Base-by-base conservation (phyloP, 306 rosid genomes). In the Erythrophleum fordii region DNA sequence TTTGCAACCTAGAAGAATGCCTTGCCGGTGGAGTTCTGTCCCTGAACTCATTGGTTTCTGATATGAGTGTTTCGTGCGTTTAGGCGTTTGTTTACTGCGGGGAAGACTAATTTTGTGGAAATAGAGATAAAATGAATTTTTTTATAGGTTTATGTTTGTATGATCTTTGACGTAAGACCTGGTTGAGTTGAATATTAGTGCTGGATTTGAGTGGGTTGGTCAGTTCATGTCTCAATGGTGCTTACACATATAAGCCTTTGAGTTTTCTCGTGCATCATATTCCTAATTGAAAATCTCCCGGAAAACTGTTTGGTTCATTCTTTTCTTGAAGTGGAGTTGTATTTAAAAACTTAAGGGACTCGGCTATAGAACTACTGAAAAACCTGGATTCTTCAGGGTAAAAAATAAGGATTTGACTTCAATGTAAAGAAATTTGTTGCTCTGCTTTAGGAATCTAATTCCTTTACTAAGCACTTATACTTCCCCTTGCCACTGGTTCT, bases 161-260 rank as follows among this genome's bases (percentile, higher is more conserved):
- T 48, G 76, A 41, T 61, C 73, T 74, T 41, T 60, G 53, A 75
- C 73, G 55, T 17, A 64, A 26, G 11, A 9, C 65, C 44, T 77
- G 41, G 16, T 35, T 81, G 66, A 49, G 59, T 22, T 78, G 83
- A 70, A 59, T 35, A 66, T 11, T 74, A 69, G 59, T 34, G 48
- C 37, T 41, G 18, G 52, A 75, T 39, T 62, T 62, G 0, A 65
- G 74, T 72, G 72, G 73, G 46, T 82, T 70, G 82, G 64, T 77
- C 45, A 48, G 61, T 76, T 78, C 13, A 65, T 75, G 6, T 64
- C n/a, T 23, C 51, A 34, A 37, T 65, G 2, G 53, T 66, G 69
- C 45, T 16, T 20, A 7, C 28, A 26, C 23, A 45, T 61, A 46
- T 14, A 44, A 52, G 53, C 77, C 60, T 64, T 39, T 42, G 34